phyloP scores from a whole-genome alignment of 148 eudicot species.

The Nyssa sinensis region DNA sequence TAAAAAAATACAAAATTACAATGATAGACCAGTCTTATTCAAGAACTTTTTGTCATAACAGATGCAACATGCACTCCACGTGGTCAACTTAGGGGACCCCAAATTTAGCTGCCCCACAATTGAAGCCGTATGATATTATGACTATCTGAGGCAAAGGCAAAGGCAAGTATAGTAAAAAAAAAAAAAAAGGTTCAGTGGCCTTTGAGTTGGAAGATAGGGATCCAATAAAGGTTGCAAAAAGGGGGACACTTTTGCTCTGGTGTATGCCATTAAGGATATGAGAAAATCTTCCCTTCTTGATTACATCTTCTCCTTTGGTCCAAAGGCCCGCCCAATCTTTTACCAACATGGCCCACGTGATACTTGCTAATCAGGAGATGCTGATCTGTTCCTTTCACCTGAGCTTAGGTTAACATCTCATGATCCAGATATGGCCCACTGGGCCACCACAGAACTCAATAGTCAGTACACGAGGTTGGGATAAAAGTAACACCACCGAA shows the following conservation, averaged over 20 bases:
- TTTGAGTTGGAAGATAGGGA: slow-evolving; percentile 20
- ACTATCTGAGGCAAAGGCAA: slow-evolving; percentile 11
- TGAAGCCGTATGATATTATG: slow-evolving; percentile 6
- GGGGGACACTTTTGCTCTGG: slow-evolving; percentile 14
- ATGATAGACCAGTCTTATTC: too few relatives aligned
- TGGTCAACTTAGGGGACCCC: too few relatives aligned
- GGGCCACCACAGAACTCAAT: not conserved
- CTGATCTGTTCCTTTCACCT: not conserved
- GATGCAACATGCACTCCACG: too few relatives aligned
- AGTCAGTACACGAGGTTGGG: too few relatives aligned
- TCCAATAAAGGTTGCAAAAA: slow-evolving; percentile 25
- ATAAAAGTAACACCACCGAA: too few relatives aligned
- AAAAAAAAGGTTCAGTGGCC: slow-evolving; percentile 18
- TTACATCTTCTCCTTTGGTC: slow-evolving; percentile 9
- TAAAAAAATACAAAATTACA: too few relatives aligned
- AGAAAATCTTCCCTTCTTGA: slow-evolving; percentile 8
- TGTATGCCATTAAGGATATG: slow-evolving; percentile 12
- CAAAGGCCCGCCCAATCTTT: slow-evolving; percentile 12
- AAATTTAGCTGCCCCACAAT: not conserved
- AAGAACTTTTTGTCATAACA: slow-evolving; percentile 5
- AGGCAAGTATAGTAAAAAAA: not conserved
- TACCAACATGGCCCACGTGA: slow-evolving; percentile 4
- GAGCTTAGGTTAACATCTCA: not conserved
- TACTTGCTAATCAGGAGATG: not conserved
- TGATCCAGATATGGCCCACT: not conserved